Evolutionary conservation across 306 rosid species (phyloP).

Genomic region (cucumber (Cucumis sativus)): DNA sequence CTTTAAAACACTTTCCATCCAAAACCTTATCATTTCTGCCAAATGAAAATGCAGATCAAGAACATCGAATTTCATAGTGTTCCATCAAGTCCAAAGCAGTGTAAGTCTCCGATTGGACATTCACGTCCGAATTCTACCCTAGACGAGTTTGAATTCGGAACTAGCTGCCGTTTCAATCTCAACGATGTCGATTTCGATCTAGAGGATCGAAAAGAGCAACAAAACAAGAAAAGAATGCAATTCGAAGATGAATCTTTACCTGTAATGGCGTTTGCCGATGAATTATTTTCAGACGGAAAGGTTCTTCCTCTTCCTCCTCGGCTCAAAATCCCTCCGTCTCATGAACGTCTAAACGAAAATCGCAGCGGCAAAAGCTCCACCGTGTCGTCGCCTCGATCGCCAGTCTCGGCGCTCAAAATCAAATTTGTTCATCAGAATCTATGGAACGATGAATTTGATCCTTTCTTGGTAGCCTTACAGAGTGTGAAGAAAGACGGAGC

Average conservation of each 20-base stretch:
- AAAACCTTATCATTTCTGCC: not conserved
- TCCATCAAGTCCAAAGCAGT: conserved; percentile 55
- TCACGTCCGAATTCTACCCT: conserved; percentile 30
- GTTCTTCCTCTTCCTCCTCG: conserved; percentile 53
- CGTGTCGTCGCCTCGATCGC: conserved; percentile 31
- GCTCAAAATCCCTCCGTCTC: conserved; percentile 82
- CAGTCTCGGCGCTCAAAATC: conserved; percentile 18
- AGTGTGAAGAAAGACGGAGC: conserved; percentile 38
- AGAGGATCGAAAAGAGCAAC: conserved; percentile 7
- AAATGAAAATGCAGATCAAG: not conserved
- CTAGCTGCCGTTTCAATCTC: conserved; percentile 26
- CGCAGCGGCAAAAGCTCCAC: conserved; percentile 13
- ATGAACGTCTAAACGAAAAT: conserved; percentile 14
- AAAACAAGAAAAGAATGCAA: not conserved
- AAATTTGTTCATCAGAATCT: conserved; percentile 18
- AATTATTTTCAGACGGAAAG: conserved; percentile 59
- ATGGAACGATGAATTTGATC: conserved; percentile 82
- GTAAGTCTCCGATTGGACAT: conserved; percentile 17
- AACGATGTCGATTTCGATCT: not conserved
- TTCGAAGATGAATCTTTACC: conserved; percentile 21
- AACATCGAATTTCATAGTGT: conserved; percentile 42
- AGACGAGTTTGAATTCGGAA: conserved; percentile 55
- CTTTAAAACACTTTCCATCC: not conserved
- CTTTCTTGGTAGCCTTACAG: conserved; percentile 62
- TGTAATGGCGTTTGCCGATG: conserved; percentile 71